Evolutionary conservation across 164 flowering plant species (phyloP).

Genomic region (Taxillus chinensis): DNA sequence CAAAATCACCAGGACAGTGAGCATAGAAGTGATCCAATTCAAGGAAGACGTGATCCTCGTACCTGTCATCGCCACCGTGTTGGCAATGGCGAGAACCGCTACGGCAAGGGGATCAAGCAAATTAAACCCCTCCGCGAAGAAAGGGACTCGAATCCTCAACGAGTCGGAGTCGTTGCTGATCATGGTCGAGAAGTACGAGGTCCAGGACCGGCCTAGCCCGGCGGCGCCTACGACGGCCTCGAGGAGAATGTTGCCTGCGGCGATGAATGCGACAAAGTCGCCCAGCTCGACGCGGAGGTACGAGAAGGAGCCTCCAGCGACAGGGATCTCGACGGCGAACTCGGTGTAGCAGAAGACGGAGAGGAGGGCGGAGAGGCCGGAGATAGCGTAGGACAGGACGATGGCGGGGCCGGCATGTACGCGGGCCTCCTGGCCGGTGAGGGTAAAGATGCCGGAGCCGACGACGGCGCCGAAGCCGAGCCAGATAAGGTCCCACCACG

Average conservation of each 20-base stretch:
- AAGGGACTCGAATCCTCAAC: conserved; percentile 27
- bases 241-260: conserved; percentile 63
- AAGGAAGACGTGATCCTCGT: conserved; percentile 40
- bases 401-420: conserved; percentile 61
- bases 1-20: conserved; percentile 28
- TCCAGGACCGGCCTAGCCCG: conserved; percentile 61
- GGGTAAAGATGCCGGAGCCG: conserved; percentile 74
- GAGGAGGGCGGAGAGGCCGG: conserved; percentile 64
- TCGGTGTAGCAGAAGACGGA: conserved; percentile 75
- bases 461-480: conserved; percentile 74
- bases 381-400: conserved; percentile 43
- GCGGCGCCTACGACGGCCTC: conserved; percentile 72
- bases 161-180: conserved; percentile 33
- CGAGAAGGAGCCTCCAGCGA: conserved; percentile 78
- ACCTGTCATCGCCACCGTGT: conserved; percentile 41
- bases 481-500: conserved; percentile 89
- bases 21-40: conserved; percentile 40
- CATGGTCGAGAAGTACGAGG: conserved; percentile 58
- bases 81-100: conserved; percentile 28
- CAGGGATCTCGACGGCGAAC: conserved; percentile 67
- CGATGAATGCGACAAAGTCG: conserved; percentile 61
- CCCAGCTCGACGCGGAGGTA: conserved; percentile 60
- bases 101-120: conserved; percentile 62
- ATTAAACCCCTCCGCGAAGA: conserved; percentile 42
- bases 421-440: conserved; percentile 66